phyloP scores from a whole-genome alignment of 2,329 filamentous ascomycete species.

The Colletotrichum lupini region DNA sequence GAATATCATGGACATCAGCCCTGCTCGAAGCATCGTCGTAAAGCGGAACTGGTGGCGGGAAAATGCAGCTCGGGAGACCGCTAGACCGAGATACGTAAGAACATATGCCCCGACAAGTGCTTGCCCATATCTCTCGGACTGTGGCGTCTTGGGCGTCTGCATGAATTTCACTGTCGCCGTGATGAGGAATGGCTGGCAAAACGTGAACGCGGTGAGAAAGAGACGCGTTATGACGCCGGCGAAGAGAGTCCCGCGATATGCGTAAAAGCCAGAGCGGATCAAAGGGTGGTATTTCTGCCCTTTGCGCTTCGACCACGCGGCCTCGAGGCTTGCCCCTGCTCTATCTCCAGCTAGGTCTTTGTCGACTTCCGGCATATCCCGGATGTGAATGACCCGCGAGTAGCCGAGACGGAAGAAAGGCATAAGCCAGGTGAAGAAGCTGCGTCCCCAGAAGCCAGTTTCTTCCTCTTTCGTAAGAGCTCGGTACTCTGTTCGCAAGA shows the following conservation, averaged over 20 bases:
- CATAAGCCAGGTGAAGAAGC: conserved; percentile 38
- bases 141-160: conserved; percentile 29
- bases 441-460: conserved; percentile 39
- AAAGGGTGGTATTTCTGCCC: conserved; percentile 1
- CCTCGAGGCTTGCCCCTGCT: background rate
- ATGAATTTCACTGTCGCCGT: conserved; percentile 36
- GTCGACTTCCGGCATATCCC: conserved; percentile 40
- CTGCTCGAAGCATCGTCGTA: conserved; percentile 42
- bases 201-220: conserved; percentile 39
- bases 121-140: conserved; percentile 37
- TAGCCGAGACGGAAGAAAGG: conserved; percentile 37
- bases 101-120: conserved; percentile 45
- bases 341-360: conserved; percentile 16
- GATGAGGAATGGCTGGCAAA: conserved; percentile 41
- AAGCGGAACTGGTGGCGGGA: conserved; percentile 43
- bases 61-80: conserved; percentile 45
- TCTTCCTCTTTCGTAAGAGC: conserved; percentile 34
- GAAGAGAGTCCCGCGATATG: background rate
- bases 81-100: conserved; percentile 46
- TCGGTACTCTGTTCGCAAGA: conserved; percentile 12
- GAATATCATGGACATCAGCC: conserved; percentile 43
- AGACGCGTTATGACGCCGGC: background rate
- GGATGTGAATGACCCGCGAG: conserved; percentile 35
- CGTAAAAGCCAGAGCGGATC: background rate
- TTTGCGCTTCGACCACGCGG: background rate